Percentiles rank a stretch among this genome's conserved stretches.
Conservation (phyloP, 2,329 filamentous ascomycete genomes). For the Cladophialophora exuberans region DNA sequence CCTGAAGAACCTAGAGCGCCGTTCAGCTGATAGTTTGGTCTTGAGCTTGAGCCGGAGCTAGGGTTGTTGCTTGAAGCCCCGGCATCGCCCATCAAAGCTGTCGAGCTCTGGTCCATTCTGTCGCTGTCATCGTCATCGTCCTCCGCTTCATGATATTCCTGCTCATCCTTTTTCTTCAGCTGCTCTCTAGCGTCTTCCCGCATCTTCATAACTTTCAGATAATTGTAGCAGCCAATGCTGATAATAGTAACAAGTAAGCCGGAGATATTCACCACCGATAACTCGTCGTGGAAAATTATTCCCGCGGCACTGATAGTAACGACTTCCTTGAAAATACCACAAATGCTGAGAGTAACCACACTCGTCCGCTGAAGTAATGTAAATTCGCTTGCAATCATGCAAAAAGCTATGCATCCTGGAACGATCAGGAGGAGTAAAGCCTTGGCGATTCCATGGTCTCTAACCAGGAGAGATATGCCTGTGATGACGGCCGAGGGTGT, state of each 20-base stretch:
- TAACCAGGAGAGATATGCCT: conserved; percentile 66
- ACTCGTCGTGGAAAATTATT: conserved; percentile 81
- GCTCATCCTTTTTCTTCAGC: conserved; percentile 32
- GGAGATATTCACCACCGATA: conserved; percentile 84
- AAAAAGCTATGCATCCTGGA: conserved; percentile 86
- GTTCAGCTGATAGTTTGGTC: neutral
- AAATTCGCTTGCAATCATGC: conserved; percentile 97
- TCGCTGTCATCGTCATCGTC: conserved; percentile 8
- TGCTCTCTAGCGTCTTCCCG: conserved; percentile 68
- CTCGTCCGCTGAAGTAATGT: conserved; percentile 92
- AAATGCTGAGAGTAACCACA: conserved; percentile 93
- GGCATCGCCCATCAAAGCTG: conserved; percentile 22
- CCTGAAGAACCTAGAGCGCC: neutral
- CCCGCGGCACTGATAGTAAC: conserved; percentile 91
- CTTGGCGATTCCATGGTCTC: conserved; percentile 67
- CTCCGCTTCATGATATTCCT: conserved; percentile 15
- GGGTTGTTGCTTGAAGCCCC: conserved; percentile 1
- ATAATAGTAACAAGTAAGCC: conserved; percentile 86
- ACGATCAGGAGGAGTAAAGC: conserved; percentile 79
- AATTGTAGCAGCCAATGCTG: conserved; percentile 90
- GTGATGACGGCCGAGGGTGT: conserved; percentile 69
- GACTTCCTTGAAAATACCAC: conserved; percentile 98
- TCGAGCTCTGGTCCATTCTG: conserved; percentile 4
- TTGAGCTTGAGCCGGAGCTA: conserved; percentile 2
- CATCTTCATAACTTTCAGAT: conserved; percentile 91